phyloP scores from a whole-genome alignment of 345 rosid genomes.

The Kandelia obovata region DNA sequence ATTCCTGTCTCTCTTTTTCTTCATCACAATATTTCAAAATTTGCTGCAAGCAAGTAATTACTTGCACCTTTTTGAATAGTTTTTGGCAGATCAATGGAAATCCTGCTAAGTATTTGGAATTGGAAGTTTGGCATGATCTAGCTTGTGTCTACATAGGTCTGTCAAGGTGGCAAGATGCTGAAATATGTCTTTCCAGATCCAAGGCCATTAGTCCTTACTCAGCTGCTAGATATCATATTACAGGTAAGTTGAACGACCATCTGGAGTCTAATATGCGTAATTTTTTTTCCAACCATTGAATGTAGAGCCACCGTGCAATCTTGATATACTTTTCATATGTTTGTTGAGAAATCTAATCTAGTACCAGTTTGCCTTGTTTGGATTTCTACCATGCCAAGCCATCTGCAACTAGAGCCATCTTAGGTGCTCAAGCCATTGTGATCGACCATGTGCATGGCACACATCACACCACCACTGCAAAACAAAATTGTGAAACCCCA shows the following conservation, averaged over 20 bases:
- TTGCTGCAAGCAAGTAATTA: neutral
- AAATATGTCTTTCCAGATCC: slow-evolving; percentile 73
- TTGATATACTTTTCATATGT: neutral
- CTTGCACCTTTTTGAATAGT: neutral
- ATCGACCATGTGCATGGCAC: neutral
- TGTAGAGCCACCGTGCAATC: neutral
- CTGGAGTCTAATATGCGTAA: neutral
- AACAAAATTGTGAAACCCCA: neutral
- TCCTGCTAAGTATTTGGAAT: slow-evolving; percentile 43
- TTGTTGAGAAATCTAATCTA: no score
- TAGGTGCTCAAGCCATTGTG: neutral
- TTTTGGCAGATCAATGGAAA: slow-evolving; percentile 16
- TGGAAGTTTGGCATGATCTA: slow-evolving; percentile 73
- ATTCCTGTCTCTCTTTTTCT: neutral
- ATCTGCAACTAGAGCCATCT: neutral
- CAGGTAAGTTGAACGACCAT: slow-evolving; percentile 33
- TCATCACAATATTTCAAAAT: neutral
- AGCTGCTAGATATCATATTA: slow-evolving; percentile 47
- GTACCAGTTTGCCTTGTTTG: no score
- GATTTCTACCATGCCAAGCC: neutral
- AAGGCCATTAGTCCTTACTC: slow-evolving; percentile 49
- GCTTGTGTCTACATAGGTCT: slow-evolving; percentile 58
- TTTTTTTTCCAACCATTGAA: neutral
- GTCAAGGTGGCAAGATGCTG: slow-evolving; percentile 69
- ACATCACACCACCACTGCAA: neutral